Conservation (phyloP, 1,284 basidiomycete genomes). For the Heterobasidion occidentale region DNA sequence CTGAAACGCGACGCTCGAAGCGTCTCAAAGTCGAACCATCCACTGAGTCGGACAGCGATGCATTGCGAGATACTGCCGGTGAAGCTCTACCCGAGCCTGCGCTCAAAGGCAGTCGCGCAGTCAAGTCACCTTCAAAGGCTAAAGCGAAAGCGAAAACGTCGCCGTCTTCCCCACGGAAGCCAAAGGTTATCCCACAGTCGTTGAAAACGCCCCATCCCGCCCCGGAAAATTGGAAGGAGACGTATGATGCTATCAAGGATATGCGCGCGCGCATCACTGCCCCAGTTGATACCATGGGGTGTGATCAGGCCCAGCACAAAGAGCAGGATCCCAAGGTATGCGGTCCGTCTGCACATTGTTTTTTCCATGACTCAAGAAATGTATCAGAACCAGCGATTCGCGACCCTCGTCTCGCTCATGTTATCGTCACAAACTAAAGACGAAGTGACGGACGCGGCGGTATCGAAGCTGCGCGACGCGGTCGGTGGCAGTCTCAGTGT, state of each 20-base stretch:
- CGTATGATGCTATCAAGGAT: slow-evolving; percentile 68
- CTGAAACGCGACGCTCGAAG: slow-evolving; percentile 3
- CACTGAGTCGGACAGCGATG: not conserved
- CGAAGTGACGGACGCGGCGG: slow-evolving; percentile 81
- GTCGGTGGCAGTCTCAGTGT: slow-evolving; percentile 77
- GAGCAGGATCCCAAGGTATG: slow-evolving; percentile 63
- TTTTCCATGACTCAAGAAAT: not conserved
- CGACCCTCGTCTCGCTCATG: slow-evolving; percentile 90
- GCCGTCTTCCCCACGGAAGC: slow-evolving; percentile 27
- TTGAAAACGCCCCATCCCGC: slow-evolving; percentile 67
- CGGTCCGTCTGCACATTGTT: not conserved
- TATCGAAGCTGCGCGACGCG: slow-evolving; percentile 64
- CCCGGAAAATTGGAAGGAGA: slow-evolving; percentile 67
- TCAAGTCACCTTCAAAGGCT: not conserved
- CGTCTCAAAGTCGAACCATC: slow-evolving; percentile 4
- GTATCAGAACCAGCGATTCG: slow-evolving; percentile 66
- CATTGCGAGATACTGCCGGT: not conserved
- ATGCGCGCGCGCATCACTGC: slow-evolving; percentile 73
- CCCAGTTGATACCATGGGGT: slow-evolving; percentile 92
- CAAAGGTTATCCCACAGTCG: slow-evolving; percentile 41
- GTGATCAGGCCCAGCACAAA: slow-evolving; percentile 55
- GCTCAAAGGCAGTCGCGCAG: not conserved
- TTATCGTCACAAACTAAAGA: slow-evolving; percentile 95
- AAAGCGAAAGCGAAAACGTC: slow-evolving; percentile 9
- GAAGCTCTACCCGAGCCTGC: not conserved